phyloP scores from a whole-genome alignment of 176 grass and related monocot genomes.

The Cocos nucifera region DNA sequence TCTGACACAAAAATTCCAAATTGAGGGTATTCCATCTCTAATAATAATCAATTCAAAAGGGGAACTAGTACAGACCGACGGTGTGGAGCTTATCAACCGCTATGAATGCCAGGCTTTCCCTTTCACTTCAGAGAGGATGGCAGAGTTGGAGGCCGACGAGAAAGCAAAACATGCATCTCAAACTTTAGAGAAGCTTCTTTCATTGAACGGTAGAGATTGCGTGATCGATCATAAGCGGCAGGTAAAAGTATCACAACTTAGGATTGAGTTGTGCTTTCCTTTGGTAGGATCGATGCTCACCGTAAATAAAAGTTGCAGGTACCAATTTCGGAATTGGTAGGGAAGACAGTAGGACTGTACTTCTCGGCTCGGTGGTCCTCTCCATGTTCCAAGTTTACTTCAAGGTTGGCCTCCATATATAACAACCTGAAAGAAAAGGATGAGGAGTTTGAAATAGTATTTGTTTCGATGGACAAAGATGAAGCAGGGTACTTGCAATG shows the following conservation, averaged over 20 bases:
- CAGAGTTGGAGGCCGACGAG: slow-evolving; percentile 45
- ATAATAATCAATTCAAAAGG: slow-evolving; percentile 28
- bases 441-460: slow-evolving; percentile 47
- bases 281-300: slow-evolving; percentile 7
- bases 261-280: too few species aligned
- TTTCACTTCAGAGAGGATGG: slow-evolving; percentile 38
- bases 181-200: slow-evolving; percentile 57
- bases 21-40: slow-evolving; percentile 56
- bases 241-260: slow-evolving; percentile 15
- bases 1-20: slow-evolving; percentile 43
- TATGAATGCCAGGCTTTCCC: slow-evolving; percentile 44
- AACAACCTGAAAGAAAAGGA: slow-evolving; percentile 25
- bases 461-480: slow-evolving; percentile 62
- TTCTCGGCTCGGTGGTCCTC: slow-evolving; percentile 38
- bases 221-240: slow-evolving; percentile 24
- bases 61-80: slow-evolving; percentile 17
- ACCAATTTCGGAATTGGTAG: slow-evolving; percentile 35
- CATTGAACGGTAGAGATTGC: slow-evolving; percentile 31
- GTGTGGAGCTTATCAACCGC: slow-evolving; percentile 40
- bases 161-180: slow-evolving; percentile 42
- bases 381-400: slow-evolving; percentile 48
- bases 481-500: slow-evolving; percentile 38
- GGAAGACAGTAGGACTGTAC: slow-evolving; percentile 59
- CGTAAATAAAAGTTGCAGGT: slow-evolving; percentile 46
- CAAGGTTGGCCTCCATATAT: slow-evolving; percentile 45